Evolutionary conservation across 176 grass and related monocot genomes (phyloP).

Genomic region (Alopecurus myosuroides): DNA sequence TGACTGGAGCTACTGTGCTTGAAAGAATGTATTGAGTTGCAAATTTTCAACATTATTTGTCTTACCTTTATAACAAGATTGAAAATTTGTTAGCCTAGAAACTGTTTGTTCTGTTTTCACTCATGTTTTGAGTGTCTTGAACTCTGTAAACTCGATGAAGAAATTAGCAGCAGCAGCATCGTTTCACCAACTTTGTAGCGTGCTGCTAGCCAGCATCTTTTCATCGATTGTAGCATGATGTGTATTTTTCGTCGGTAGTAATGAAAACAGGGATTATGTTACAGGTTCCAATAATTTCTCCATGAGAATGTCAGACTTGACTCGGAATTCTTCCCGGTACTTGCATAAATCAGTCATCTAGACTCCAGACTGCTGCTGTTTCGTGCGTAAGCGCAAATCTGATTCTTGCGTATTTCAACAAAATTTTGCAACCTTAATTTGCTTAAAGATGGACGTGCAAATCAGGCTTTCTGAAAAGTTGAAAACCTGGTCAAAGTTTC

Average conservation of each 20-base stretch:
- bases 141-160: neutral
- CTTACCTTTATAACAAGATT: neutral
- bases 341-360: too few species aligned
- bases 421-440: too few species aligned
- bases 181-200: neutral
- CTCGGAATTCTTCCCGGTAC: too few species aligned
- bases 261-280: neutral
- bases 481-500: too few species aligned
- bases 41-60: neutral
- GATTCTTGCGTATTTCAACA: too few species aligned
- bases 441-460: too few species aligned
- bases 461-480: too few species aligned
- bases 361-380: too few species aligned
- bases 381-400: too few species aligned
- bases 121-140: neutral
- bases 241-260: neutral
- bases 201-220: neutral
- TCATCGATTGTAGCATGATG: neutral
- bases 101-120: neutral
- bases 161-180: neutral
- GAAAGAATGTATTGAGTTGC: constrained; percentile 5
- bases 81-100: constrained; percentile 21
- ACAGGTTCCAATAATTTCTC: neutral
- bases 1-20: constrained; percentile 15
- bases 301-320: neutral